These are phyloP conservation scores for Moricandia moricandioides DNA, from an alignment of 345 rosid genomes.

Conservation along the genomic window DNA sequence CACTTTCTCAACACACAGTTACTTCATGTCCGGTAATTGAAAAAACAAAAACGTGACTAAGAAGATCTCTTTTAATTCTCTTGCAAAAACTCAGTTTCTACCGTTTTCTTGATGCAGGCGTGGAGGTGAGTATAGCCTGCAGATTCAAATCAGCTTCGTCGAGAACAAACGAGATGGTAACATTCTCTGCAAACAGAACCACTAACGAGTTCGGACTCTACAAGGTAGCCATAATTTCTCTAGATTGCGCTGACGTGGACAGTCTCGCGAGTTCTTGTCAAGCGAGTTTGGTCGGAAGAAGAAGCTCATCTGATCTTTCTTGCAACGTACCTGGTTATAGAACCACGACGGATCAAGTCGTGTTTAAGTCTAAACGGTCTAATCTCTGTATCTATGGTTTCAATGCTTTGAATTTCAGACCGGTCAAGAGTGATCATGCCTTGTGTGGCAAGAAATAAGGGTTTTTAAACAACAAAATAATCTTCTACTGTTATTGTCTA, in stretches of 20 bases:
- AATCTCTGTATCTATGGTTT: conserved; percentile 81
- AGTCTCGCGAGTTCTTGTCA: conserved; percentile 64
- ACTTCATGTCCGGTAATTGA: conserved; percentile 79
- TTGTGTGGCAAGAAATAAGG: conserved; percentile 53
- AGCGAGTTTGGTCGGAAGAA: conserved; percentile 59
- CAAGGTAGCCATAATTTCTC: conserved; percentile 68
- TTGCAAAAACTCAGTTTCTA: neutral
- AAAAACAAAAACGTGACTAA: neutral
- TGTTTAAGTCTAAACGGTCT: conserved; percentile 57
- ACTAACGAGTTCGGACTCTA: conserved; percentile 77
- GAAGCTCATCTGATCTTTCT: conserved; percentile 48
- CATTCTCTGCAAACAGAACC: conserved; percentile 82
- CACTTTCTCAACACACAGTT: conserved; percentile 91
- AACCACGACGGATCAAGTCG: conserved; percentile 68
- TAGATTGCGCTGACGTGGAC: conserved; percentile 69
- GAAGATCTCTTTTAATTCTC: neutral
- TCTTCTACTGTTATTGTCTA: neutral
- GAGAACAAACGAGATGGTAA: conserved; percentile 55
- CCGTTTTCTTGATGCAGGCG: conserved; percentile 50
- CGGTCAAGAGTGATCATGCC: conserved; percentile 52
- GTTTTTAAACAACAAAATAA: neutral
- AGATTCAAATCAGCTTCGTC: conserved; percentile 62
- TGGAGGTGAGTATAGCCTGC: conserved; percentile 82
- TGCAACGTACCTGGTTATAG: conserved; percentile 84
- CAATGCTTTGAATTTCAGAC: conserved; percentile 70